A percentile compares a stretch with the other conserved stretches of the same genome.
These are phyloP conservation scores for Solanum tarijense DNA, from an alignment of 257 asterid genomes.

Conservation along the genomic window DNA sequence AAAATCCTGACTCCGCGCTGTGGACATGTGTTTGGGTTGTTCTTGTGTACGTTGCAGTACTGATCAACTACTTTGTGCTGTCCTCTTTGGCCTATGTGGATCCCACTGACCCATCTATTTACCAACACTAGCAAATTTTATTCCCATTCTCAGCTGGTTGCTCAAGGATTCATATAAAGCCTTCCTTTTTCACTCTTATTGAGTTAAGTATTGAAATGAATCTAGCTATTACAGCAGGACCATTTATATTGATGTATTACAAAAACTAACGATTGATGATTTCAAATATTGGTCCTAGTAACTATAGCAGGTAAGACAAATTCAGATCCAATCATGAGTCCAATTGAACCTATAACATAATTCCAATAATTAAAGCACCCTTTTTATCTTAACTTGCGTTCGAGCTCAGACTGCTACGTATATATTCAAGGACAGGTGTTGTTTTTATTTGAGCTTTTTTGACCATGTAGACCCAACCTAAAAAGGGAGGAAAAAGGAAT, in stretches of 20 bases:
- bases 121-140: not conserved
- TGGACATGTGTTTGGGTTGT: not conserved
- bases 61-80: not conserved
- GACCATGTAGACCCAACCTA: not conserved
- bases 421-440: not conserved
- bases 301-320: not conserved
- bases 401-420: not conserved
- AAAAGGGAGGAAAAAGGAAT: not conserved
- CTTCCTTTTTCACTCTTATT: not conserved
- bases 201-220: not conserved
- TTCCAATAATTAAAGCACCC: not conserved
- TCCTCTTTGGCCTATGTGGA: not conserved
- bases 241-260: not conserved
- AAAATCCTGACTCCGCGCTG: too few relatives aligned
- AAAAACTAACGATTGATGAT: not conserved
- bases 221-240: not conserved
- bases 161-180: not conserved
- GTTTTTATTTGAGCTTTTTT: not conserved
- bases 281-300: not conserved
- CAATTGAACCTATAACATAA: not conserved
- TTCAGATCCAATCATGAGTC: not conserved
- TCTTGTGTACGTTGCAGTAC: not conserved
- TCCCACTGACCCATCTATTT: not conserved
- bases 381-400: not conserved
- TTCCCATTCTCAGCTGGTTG: not conserved